Percentiles rank a stretch among this genome's conserved stretches.
These are phyloP conservation scores for Phytopythium aichiense DNA, from an alignment of 352 stramenopile species.

Conservation along the genomic window DNA sequence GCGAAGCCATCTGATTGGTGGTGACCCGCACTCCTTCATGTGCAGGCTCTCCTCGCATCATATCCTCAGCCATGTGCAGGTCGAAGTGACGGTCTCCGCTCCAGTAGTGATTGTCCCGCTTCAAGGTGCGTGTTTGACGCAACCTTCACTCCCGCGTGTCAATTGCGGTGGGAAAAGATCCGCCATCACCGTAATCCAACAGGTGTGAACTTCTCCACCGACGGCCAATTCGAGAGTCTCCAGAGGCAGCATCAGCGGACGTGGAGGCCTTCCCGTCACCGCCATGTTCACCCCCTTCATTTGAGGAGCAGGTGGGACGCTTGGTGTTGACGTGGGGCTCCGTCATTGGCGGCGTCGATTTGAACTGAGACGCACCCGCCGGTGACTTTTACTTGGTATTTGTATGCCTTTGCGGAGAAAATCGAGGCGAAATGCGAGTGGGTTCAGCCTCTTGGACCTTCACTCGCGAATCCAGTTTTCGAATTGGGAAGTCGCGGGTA, in stretches of 20 bases:
- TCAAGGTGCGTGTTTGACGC: background rate
- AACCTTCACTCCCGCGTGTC: background rate
- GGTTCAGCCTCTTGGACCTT: slow-evolving; percentile 4
- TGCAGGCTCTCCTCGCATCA: too few species aligned
- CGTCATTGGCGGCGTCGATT: background rate
- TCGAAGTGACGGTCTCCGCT: too few species aligned
- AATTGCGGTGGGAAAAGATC: background rate
- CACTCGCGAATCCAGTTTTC: slow-evolving; percentile 6
- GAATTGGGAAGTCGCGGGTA: background rate
- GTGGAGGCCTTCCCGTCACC: too few species aligned
- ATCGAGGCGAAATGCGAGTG: background rate
- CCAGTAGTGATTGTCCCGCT: background rate
- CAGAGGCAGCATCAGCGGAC: too few species aligned
- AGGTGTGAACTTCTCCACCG: too few species aligned
- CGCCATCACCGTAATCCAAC: background rate
- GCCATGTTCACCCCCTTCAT: too few species aligned
- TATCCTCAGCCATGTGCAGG: too few species aligned
- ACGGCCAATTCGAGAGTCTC: too few species aligned
- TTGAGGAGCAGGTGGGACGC: too few species aligned
- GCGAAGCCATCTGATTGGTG: too few species aligned
- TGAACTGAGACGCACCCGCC: background rate
- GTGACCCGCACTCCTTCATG: too few species aligned
- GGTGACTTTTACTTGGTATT: background rate
- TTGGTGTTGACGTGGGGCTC: background rate
- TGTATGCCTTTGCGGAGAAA: background rate